These are phyloP conservation scores for Globisporangium acanthophoron DNA, from an alignment of 352 stramenopile species.

Conservation along the genomic window DNA sequence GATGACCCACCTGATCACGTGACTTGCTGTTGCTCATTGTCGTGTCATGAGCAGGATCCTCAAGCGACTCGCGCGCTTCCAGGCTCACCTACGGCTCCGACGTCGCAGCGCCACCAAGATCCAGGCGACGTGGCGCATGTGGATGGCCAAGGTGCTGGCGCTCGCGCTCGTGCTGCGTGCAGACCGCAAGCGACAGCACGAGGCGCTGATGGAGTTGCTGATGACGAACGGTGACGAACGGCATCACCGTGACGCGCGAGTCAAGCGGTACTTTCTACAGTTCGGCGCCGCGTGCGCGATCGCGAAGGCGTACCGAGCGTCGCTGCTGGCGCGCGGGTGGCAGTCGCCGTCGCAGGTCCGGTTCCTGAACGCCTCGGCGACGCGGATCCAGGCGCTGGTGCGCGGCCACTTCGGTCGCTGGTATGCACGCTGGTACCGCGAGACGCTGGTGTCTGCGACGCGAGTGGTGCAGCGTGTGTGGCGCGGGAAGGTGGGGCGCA, in stretches of 20 bases:
- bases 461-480: constrained; percentile 50
- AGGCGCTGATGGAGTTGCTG: constrained; percentile 24
- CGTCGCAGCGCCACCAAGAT: constrained; percentile 41
- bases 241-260: constrained; percentile 3
- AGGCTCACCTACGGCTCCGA: constrained; percentile 28
- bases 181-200: constrained; percentile 28
- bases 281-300: constrained; percentile 47
- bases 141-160: constrained; percentile 46
- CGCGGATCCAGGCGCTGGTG: constrained; percentile 49
- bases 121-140: constrained; percentile 79
- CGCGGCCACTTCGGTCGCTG: constrained; percentile 40
- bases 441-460: constrained; percentile 25
- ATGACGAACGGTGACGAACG: constrained; percentile 1
- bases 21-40: neutral
- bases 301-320: constrained; percentile 38
- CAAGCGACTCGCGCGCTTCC: constrained; percentile 36
- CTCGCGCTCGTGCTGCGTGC: constrained; percentile 32
- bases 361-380: constrained; percentile 35
- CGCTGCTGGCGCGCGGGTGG: constrained; percentile 50
- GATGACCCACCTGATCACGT: no score
- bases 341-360: constrained; percentile 41
- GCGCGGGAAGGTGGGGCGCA: constrained; percentile 49
- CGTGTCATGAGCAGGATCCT: constrained; percentile 24
- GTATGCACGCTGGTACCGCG: constrained; percentile 25
- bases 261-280: constrained; percentile 37